phyloP scores from a whole-genome alignment of 192 early-diverging fungal genomes.

The Backusella mclennaniae region DNA sequence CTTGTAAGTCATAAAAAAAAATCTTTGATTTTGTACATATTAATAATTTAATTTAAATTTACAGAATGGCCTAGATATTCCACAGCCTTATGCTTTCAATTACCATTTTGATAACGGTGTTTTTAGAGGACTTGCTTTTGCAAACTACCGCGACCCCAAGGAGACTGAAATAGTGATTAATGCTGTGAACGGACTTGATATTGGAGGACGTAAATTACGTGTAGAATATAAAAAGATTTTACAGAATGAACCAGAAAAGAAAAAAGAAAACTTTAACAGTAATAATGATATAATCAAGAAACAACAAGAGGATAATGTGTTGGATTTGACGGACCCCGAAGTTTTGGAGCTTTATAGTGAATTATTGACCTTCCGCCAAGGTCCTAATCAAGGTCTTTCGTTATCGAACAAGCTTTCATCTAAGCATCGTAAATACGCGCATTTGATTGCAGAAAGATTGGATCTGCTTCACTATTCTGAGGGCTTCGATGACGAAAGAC shows the following conservation, averaged over 20 bases:
- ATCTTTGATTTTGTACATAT: background rate
- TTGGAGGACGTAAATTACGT: slow-evolving; percentile 70
- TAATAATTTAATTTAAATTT: background rate
- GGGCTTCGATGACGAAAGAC: slow-evolving; percentile 46
- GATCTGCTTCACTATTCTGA: slow-evolving; percentile 52
- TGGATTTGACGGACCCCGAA: slow-evolving; percentile 72
- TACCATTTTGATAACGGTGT: slow-evolving; percentile 81
- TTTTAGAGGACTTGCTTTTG: slow-evolving; percentile 81
- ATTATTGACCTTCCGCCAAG: slow-evolving; percentile 69
- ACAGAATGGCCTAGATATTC: slow-evolving; percentile 59
- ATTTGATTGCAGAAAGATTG: slow-evolving; percentile 72
- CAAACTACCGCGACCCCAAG: slow-evolving; percentile 75
- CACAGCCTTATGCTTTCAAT: slow-evolving; percentile 78
- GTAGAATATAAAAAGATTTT: slow-evolving; percentile 82
- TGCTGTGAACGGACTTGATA: slow-evolving; percentile 67
- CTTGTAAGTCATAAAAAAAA: slow-evolving; percentile 42
- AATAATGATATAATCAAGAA: background rate
- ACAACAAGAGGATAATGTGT: slow-evolving; percentile 14
- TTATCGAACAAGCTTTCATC: slow-evolving; percentile 60
- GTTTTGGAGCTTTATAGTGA: slow-evolving; percentile 71
- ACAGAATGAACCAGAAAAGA: slow-evolving; percentile 40
- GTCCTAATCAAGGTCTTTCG: slow-evolving; percentile 63
- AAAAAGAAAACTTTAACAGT: background rate
- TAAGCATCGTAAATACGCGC: slow-evolving; percentile 59
- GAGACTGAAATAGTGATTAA: slow-evolving; percentile 70